Base-by-base conservation (phyloP, 352 stramenopile species). In the Globisporangium iwayamae region DNA sequence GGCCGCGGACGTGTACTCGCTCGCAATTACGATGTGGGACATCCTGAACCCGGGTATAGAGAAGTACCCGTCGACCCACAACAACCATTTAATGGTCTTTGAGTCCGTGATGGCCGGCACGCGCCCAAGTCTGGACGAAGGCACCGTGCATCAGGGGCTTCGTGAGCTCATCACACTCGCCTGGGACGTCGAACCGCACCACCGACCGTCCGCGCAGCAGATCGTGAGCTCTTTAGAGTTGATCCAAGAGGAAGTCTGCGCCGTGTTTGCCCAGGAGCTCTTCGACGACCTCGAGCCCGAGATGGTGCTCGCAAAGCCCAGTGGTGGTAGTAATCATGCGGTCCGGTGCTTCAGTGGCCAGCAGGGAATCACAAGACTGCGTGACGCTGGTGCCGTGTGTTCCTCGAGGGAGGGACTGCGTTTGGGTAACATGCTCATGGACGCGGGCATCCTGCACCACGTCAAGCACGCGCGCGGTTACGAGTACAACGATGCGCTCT, bases 1-100 rank as follows among this genome's bases (percentile, higher is more conserved):
- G 51, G 67, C 68, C 1, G 73, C 76, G 16, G 79, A 88, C 48
- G 66, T 88, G n/a, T 88, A 80, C 65, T 65, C 72, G 13, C 63
- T 88, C 38, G 79, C 59, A 30, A 73, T 85, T 41, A 84, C 76
- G 22, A 69, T 88, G 62, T 84, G 79, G 76, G 74, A 86, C 58
- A 79, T 88, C 28, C 28, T 78, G 1, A 54, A 81, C 50, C 70
- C 70, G 1, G 65, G 68, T 13, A 16, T 45, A 8, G 63, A 67
- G 20, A 78, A 78, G 52, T 81, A 67, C 48, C 63, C 62, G 13
- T 11, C 32, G 5, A 28, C 36, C 4, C 28, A 60, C 45, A 60
- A 55, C 22, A 70, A 78, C 43, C 65, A 58, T 20, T 20, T 75
- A 25, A 52, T 62, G 34, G 45, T 81, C 6, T 78, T 70, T 55